Conservation (phyloP, 148 eudicot genomes). For the Polygonum aviculare region DNA sequence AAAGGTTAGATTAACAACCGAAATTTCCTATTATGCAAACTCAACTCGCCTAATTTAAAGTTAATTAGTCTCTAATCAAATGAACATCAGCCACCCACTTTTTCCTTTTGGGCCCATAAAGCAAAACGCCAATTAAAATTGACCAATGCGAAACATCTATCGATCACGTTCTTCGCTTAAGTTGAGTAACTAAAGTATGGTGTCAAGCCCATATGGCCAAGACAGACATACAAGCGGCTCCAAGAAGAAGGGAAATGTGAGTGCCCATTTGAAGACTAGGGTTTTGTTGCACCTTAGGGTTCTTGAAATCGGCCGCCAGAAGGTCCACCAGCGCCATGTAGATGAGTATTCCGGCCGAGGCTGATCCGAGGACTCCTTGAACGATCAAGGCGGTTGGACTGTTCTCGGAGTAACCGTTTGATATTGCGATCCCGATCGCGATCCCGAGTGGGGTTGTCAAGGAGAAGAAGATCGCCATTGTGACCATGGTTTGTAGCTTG, state of each 20-base stretch:
- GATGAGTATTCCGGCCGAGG: conserved; percentile 27
- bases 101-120: neutral
- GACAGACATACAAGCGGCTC: neutral
- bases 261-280: conserved; percentile 19
- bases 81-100: neutral
- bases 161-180: too few relatives aligned
- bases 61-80: neutral
- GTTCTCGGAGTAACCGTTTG: conserved; percentile 23
- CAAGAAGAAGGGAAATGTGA: neutral
- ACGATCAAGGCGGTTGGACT: conserved; percentile 28
- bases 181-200: too few relatives aligned
- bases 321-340: conserved; percentile 35
- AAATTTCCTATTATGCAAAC: neutral
- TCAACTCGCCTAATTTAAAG: neutral
- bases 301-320: conserved; percentile 28
- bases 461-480: conserved; percentile 33
- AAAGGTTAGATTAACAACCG: neutral
- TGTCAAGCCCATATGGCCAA: conserved; percentile 1
- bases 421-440: conserved; percentile 16
- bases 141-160: too few relatives aligned
- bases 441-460: conserved; percentile 29
- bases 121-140: too few relatives aligned
- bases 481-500: conserved; percentile 14
- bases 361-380: conserved; percentile 20
- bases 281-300: conserved; percentile 20